phyloP scores from a whole-genome alignment of 805 yeast genomes.

The Pichia membranifaciens region DNA sequence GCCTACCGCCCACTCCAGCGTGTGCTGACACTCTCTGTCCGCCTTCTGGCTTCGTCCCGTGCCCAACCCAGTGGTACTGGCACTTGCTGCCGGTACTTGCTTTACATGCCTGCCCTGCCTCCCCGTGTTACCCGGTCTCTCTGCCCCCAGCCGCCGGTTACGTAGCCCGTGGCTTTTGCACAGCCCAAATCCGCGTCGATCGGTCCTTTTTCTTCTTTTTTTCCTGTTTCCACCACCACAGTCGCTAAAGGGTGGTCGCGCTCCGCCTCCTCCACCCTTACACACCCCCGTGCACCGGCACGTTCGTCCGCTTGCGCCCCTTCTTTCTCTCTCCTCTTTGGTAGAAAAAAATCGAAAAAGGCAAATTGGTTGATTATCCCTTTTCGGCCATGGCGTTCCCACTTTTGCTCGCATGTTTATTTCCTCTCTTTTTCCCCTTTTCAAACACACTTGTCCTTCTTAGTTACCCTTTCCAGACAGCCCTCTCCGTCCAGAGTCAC shows the following conservation, averaged over 20 bases:
- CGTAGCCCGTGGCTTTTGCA: not conserved
- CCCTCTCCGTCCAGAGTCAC: not conserved
- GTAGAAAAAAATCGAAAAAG: slow-evolving; percentile 9
- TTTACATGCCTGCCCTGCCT: too few species aligned
- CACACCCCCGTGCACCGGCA: not conserved
- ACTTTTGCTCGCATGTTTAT: not conserved
- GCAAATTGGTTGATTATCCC: slow-evolving; percentile 26
- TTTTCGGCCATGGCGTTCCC: slow-evolving; percentile 7
- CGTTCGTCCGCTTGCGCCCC: not conserved
- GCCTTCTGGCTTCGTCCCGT: too few species aligned
- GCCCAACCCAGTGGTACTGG: too few species aligned
- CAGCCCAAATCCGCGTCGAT: not conserved
- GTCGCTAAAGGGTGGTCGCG: too few species aligned
- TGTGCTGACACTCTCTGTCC: too few species aligned
- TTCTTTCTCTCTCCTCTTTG: not conserved
- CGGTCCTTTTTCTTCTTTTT: not conserved
- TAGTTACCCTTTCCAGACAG: slow-evolving; percentile 1
- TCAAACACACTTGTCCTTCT: not conserved
- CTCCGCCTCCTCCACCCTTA: too few species aligned
- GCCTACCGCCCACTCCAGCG: too few species aligned
- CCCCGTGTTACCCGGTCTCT: not conserved
- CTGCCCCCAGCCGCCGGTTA: not conserved
- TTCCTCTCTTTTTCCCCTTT: not conserved
- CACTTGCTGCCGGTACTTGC: too few species aligned
- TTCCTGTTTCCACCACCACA: too few species aligned